phyloP scores from a whole-genome alignment of 2,329 filamentous ascomycete genomes.

The Xylaria digitata region DNA sequence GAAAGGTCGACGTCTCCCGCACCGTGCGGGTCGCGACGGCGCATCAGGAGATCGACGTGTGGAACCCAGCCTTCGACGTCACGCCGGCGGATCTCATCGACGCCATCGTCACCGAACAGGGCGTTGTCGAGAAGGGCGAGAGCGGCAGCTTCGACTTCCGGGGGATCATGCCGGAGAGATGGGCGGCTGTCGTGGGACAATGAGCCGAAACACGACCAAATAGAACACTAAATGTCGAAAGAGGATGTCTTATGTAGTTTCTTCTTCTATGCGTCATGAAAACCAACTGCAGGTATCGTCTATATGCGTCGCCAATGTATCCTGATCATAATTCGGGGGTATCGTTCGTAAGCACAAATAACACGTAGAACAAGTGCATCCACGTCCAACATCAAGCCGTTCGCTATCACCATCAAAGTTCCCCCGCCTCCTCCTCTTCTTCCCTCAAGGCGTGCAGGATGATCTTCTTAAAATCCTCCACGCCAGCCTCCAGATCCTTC shows the following conservation, averaged over 20 bases:
- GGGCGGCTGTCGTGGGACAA: constrained; percentile 54
- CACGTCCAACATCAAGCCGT: neutral
- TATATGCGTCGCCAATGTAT: neutral
- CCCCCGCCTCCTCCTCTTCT: constrained; percentile 19
- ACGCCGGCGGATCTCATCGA: constrained; percentile 91
- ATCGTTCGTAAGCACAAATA: constrained; percentile 25
- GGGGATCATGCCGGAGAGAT: constrained; percentile 66
- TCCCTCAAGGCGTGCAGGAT: constrained; percentile 64
- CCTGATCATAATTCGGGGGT: constrained; percentile 10
- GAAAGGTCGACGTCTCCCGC: constrained; percentile 69
- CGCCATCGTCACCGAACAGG: constrained; percentile 91
- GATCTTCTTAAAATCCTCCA: constrained; percentile 81
- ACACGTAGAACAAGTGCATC: neutral
- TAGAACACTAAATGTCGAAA: neutral
- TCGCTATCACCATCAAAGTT: constrained; percentile 16
- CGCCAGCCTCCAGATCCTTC: constrained; percentile 78
- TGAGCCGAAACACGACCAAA: constrained; percentile 24
- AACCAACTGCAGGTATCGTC: neutral
- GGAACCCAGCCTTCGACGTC: constrained; percentile 98
- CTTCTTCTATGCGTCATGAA: neutral
- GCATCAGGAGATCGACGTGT: constrained; percentile 81
- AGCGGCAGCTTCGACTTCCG: constrained; percentile 77
- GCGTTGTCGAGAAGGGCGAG: constrained; percentile 80
- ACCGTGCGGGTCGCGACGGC: constrained; percentile 84
- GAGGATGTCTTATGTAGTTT: neutral